These are phyloP conservation scores for Eimeria acervulina DNA, from an alignment of 169 alveolate genomes.

Conservation along the genomic window DNA sequence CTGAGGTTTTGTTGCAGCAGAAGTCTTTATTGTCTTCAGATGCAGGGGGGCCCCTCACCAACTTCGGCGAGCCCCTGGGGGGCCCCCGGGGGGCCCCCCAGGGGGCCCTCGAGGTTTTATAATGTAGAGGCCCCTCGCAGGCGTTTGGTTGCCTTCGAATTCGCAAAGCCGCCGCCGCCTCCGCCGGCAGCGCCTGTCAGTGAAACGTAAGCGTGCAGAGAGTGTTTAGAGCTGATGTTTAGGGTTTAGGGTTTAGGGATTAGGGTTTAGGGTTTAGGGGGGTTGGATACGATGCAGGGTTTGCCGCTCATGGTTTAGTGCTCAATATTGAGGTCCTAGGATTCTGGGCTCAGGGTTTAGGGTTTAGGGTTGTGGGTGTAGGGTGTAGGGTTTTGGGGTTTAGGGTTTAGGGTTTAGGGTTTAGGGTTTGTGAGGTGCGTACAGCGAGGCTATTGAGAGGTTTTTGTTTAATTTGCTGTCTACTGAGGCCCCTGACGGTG, in stretches of 20 bases:
- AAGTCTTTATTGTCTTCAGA: neutral
- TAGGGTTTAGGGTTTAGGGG: too few species aligned
- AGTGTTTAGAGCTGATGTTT: neutral
- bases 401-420: neutral
- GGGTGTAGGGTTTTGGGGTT: neutral
- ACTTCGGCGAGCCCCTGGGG: neutral
- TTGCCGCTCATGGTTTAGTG: neutral
- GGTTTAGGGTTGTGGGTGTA: too few species aligned
- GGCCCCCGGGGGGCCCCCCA: neutral
- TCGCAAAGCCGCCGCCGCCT: conserved; percentile 3
- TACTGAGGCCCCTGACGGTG: neutral
- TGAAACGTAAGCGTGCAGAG: neutral
- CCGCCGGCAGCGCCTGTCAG: neutral
- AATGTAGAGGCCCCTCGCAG: neutral
- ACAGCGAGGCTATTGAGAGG: neutral
- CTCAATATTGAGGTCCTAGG: neutral
- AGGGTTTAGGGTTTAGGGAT: neutral
- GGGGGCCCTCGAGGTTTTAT: neutral
- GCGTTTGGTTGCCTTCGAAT: neutral
- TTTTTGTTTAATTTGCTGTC: neutral
- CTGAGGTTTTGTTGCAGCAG: neutral
- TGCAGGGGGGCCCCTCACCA: neutral
- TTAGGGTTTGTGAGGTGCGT: neutral
- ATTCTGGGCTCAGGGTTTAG: neutral
- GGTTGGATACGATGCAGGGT: too few species aligned